Evolutionary conservation across 1,284 basidiomycete species (phyloP), one percentile per base, ranked within the genome.

Genomic region (Ustilago trichophora): DNA sequence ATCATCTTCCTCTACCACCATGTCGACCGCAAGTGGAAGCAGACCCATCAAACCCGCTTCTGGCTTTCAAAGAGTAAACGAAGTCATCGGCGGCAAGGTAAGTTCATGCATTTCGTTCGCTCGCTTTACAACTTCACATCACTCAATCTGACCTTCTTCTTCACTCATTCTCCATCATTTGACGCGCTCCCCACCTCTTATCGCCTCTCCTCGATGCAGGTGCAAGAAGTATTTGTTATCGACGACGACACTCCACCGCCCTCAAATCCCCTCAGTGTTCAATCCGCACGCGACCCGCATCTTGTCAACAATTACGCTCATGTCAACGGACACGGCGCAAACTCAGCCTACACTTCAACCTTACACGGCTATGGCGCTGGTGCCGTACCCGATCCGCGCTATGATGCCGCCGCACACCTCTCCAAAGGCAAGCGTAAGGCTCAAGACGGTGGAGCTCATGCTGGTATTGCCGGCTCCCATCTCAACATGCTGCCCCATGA

Each of bases 41-140:
- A 58, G 60, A 37, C 55, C 65, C 34, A 18, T 26, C 4, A 54
- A 34, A 12, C 51, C 55, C 36, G 54, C 55, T 13, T 42, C 59
- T 2, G 66, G 54, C 13, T 51, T 75, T 22, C 62, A 68, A 22
- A 69, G 55, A 33, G 74, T 76, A 19, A 74, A 72, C 41, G 74
- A 76, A 50, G 35, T 76, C 31, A 73, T 76, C 31, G 69, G 47
- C 13, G 74, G 74, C 29, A 76, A 76, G 57, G 72, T 73, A 55
- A 38, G 71, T 63, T 6, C 15, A 22, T 31, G 6, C 34, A 34
- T n/a, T n/a, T n/a, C n/a, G n/a, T n/a, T n/a, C n/a, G n/a, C n/a
- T n/a, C n/a, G n/a, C n/a, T n/a, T n/a, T n/a, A n/a, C n/a, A n/a
- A n/a, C n/a, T n/a, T n/a, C n/a, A n/a, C n/a, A n/a, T n/a, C n/a